Evolutionary conservation across 1,284 basidiomycete genomes (phyloP).

Genomic region (Puccinia polysora): DNA sequence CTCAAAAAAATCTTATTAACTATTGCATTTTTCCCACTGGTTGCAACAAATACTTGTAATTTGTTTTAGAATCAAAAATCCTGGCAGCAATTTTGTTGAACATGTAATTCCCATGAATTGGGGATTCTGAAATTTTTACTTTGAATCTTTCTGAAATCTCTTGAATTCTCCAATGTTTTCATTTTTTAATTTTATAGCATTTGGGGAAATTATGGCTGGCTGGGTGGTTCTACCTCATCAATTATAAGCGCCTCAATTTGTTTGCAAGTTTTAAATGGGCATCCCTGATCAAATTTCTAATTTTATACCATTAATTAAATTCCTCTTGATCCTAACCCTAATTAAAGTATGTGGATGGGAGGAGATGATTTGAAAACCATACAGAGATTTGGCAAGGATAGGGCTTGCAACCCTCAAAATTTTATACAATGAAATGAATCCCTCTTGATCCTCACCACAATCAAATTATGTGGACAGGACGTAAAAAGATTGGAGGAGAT

Average conservation of each 20-base stretch:
- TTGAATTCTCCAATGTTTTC: background rate
- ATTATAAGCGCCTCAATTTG: slow-evolving; percentile 7
- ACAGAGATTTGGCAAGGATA: too few relatives aligned
- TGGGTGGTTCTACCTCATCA: slow-evolving; percentile 58
- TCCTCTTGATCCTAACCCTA: too few relatives aligned
- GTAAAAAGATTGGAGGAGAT: too few relatives aligned
- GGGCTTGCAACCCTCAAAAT: too few relatives aligned
- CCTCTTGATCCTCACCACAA: too few relatives aligned
- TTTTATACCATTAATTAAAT: too few relatives aligned
- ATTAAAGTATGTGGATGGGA: too few relatives aligned
- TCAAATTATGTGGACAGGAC: too few relatives aligned
- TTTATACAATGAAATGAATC: too few relatives aligned
- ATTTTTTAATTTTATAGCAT: slow-evolving; percentile 69
- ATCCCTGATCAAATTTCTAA: slow-evolving; percentile 24
- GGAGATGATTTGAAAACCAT: too few relatives aligned
- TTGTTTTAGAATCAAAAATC: slow-evolving; percentile 79
- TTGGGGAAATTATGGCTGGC: slow-evolving; percentile 93
- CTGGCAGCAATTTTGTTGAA: slow-evolving; percentile 83
- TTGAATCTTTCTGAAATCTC: background rate
- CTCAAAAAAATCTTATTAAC: slow-evolving; percentile 83
- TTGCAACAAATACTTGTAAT: slow-evolving; percentile 86
- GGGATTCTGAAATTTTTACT: background rate
- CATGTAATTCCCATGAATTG: slow-evolving; percentile 62
- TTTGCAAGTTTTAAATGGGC: background rate
- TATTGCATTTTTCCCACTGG: slow-evolving; percentile 77